Conservation (phyloP, 2,329 filamentous ascomycete genomes). For the Ophiostoma fasciatum region DNA sequence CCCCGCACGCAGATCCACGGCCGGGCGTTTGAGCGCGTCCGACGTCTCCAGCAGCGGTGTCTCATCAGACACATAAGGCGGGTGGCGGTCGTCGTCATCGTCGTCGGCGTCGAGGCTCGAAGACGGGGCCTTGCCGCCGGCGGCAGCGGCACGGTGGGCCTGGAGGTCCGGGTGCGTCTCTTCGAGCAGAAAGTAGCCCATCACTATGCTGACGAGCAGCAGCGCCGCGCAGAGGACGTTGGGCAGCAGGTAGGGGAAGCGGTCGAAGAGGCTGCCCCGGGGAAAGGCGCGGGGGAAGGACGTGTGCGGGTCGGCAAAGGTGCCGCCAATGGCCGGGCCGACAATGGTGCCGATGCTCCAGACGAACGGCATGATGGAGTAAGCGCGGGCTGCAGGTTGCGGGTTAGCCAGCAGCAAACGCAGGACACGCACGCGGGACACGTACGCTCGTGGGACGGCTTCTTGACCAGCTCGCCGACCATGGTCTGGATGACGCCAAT, state of each 20-base stretch:
- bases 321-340: conserved; percentile 75
- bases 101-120: not conserved
- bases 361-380: conserved; percentile 86
- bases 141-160: conserved; percentile 41
- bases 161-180: conserved; percentile 84
- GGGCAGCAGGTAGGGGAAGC: conserved; percentile 75
- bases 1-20: conserved; percentile 60
- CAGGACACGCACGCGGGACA: conserved; percentile 11
- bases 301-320: conserved; percentile 63
- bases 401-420: not conserved
- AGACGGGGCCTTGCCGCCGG: too few species aligned
- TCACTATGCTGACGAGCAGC: conserved; percentile 62
- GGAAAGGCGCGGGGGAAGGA: conserved; percentile 62
- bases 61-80: conserved; percentile 43
- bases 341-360: conserved; percentile 86
- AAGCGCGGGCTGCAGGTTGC: conserved; percentile 51
- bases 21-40: conserved; percentile 56
- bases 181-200: conserved; percentile 67
- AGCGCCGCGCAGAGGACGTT: conserved; percentile 72
- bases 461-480: conserved; percentile 75
- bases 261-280: conserved; percentile 52
- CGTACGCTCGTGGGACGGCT: conserved; percentile 74
- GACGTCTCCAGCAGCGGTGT: conserved; percentile 65
- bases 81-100: conserved; percentile 25
- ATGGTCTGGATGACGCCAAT: conserved; percentile 86